Evolutionary conservation across 129 eudicot genomes (phyloP).

Genomic region (Helianthus tuberosus): DNA sequence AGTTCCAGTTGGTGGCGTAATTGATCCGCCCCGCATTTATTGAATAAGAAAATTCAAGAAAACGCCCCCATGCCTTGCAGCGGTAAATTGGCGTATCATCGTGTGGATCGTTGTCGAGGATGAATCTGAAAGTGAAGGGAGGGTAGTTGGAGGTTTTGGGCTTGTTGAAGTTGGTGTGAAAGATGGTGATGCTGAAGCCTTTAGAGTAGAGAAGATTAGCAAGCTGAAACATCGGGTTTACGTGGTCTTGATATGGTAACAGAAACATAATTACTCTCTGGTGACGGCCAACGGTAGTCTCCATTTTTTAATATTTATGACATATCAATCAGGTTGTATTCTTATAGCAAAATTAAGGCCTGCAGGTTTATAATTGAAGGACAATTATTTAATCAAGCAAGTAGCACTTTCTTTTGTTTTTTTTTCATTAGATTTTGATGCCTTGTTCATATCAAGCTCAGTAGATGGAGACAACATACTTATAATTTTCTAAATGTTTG

Average conservation of each 20-base stretch:
- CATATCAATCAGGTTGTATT: too few relatives aligned
- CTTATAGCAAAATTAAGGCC: conserved; percentile 12
- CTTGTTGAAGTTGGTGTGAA: conserved; percentile 55
- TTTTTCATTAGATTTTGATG: neutral
- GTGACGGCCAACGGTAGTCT: conserved; percentile 7
- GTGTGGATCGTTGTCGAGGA: conserved; percentile 29
- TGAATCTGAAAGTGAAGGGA: conserved; percentile 44
- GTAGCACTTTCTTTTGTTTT: neutral
- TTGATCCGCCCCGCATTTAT: conserved; percentile 32
- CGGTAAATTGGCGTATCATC: conserved; percentile 12
- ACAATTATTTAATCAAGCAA: neutral
- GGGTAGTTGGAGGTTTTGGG: conserved; percentile 50
- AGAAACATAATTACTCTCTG: conserved; percentile 46
- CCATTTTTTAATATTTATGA: neutral
- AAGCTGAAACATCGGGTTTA: conserved; percentile 69
- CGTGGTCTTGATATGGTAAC: conserved; percentile 64
- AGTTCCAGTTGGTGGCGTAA: conserved; percentile 37
- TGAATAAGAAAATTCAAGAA: conserved; percentile 18
- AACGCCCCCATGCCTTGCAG: conserved; percentile 19
- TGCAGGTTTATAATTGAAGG: neutral
- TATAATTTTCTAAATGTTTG: neutral
- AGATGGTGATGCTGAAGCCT: conserved; percentile 59
- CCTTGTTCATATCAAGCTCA: neutral
- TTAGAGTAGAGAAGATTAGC: conserved; percentile 57
- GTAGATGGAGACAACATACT: neutral